Evolutionary conservation across 352 stramenopile genomes (phyloP).

Genomic region (Thalassiosira livingstoniorum): DNA sequence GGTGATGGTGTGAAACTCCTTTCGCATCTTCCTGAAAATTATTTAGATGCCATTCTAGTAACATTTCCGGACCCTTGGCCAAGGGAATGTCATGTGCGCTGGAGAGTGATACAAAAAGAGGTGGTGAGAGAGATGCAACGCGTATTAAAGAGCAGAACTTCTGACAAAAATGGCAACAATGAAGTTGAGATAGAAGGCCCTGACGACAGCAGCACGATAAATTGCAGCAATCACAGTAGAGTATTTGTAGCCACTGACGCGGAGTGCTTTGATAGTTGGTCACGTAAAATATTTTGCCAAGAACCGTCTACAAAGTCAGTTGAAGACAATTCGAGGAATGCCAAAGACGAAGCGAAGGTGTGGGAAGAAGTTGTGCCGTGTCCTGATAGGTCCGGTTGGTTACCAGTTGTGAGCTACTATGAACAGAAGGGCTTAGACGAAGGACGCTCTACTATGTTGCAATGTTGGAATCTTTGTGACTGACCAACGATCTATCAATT

Average conservation of each 20-base stretch:
- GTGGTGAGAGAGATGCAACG: slow-evolving; percentile 60
- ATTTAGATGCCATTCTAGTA: slow-evolving; percentile 64
- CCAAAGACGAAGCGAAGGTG: not conserved
- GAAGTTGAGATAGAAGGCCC: not conserved
- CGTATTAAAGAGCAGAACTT: slow-evolving; percentile 54
- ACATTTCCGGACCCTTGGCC: slow-evolving; percentile 81
- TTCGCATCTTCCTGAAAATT: slow-evolving; percentile 55
- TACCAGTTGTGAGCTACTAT: slow-evolving; percentile 75
- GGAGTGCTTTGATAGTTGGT: slow-evolving; percentile 64
- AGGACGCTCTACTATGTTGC: slow-evolving; percentile 61
- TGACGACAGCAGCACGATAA: not conserved
- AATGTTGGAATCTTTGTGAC: slow-evolving; percentile 57
- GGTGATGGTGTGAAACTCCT: slow-evolving; percentile 77
- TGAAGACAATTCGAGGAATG: not conserved
- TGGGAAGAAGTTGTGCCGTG: slow-evolving; percentile 55
- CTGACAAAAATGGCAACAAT: not conserved
- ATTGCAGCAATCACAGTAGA: not conserved
- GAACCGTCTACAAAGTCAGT: not conserved
- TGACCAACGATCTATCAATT: not conserved
- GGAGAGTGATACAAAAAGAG: slow-evolving; percentile 65
- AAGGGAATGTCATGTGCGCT: slow-evolving; percentile 53
- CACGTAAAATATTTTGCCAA: slow-evolving; percentile 52
- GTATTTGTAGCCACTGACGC: slow-evolving; percentile 79
- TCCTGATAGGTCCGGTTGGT: slow-evolving; percentile 64
- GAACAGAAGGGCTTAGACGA: slow-evolving; percentile 79